Conservation (phyloP, 192 early-diverging fungal genomes). For the Radiomyces spectabilis region DNA sequence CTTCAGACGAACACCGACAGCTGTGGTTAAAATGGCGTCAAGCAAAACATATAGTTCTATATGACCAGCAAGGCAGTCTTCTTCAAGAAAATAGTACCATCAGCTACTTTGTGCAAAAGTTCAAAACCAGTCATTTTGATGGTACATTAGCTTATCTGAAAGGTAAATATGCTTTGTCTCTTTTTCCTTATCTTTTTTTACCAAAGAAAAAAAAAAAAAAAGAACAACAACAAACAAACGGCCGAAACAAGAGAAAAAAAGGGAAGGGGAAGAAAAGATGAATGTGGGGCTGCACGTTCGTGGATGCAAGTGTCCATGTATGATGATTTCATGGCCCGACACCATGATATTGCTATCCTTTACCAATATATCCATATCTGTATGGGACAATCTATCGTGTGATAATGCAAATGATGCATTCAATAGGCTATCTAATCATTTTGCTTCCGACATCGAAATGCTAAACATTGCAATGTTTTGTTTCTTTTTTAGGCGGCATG, state of each 20-base stretch:
- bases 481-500: conserved; percentile 38
- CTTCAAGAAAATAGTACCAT: conserved; percentile 41
- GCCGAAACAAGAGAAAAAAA: background rate
- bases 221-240: background rate
- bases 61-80: no score
- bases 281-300: background rate
- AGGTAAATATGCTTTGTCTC: conserved; percentile 23
- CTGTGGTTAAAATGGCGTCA: no score
- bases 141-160: conserved; percentile 35
- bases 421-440: no score
- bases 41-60: no score
- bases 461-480: no score
- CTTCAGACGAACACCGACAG: conserved; percentile 36
- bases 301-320: background rate
- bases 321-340: background rate
- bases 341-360: background rate
- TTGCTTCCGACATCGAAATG: no score
- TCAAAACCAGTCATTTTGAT: conserved; percentile 42
- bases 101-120: conserved; percentile 52
- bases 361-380: no score
- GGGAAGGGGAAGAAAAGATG: no score
- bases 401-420: no score
- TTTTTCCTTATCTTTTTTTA: background rate
- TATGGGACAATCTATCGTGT: background rate
- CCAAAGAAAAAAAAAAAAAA: conserved; percentile 1